A percentile compares a stretch with the other conserved stretches of the same genome.
phyloP scores from a whole-genome alignment of 1,284 basidiomycete genomes.

The Moesziomyces sp. region DNA sequence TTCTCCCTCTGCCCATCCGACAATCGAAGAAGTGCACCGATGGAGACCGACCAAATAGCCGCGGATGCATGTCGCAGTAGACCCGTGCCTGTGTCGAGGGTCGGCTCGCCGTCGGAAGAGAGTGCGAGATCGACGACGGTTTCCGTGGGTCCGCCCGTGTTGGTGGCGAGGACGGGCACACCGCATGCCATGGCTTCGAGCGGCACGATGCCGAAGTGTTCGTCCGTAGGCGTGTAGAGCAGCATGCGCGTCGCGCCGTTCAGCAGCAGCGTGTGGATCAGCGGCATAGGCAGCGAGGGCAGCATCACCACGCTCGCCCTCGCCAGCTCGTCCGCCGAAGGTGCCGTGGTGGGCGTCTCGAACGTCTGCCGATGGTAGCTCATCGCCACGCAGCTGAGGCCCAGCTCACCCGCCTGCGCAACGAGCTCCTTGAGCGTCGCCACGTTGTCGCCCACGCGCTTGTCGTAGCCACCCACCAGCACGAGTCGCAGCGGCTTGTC shows the following conservation, averaged over 20 bases:
- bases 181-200: slow-evolving; percentile 94
- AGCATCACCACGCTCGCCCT: slow-evolving; percentile 53
- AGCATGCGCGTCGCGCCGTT: slow-evolving; percentile 69
- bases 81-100: slow-evolving; percentile 45
- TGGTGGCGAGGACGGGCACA: slow-evolving; percentile 86
- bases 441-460: slow-evolving; percentile 77
- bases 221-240: slow-evolving; percentile 92
- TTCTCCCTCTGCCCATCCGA: slow-evolving; percentile 3
- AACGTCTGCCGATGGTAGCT: slow-evolving; percentile 50
- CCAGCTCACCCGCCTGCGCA: slow-evolving; percentile 44
- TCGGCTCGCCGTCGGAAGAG: slow-evolving; percentile 34
- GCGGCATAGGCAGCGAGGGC: slow-evolving; percentile 56
- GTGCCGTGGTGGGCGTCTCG: slow-evolving; percentile 63
- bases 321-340: slow-evolving; percentile 17
- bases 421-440: slow-evolving; percentile 70
- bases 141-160: slow-evolving; percentile 91
- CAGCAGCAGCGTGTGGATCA: slow-evolving; percentile 58
- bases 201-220: slow-evolving; percentile 97
- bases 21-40: slow-evolving; percentile 36
- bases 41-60: slow-evolving; percentile 47
- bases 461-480: slow-evolving; percentile 78
- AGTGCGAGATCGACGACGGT: slow-evolving; percentile 76
- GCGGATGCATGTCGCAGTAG: slow-evolving; percentile 45
- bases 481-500: slow-evolving; percentile 43
- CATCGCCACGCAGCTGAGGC: slow-evolving; percentile 69